Base-by-base conservation (phyloP, 192 early-diverging fungal genomes). In the Mortierella alpina region DNA sequence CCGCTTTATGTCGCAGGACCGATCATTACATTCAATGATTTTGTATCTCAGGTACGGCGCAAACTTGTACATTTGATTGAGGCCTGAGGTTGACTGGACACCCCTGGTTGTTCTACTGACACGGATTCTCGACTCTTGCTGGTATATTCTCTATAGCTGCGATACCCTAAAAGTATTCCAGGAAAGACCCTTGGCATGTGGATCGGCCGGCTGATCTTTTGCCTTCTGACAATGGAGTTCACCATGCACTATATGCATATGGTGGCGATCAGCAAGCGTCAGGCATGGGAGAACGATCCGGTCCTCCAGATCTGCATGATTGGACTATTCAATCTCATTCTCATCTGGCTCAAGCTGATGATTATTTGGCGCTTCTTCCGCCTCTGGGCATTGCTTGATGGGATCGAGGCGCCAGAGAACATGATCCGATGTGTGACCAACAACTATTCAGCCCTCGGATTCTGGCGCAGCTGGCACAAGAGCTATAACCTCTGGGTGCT, bases 281-380 rank as follows among this genome's bases (percentile, higher is more conserved):
- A 86, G 49, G 96, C 94, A 7, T 99, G 95, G 95, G 91, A 88
- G 22, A 90, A 90, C n/a, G 90, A 91, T 58, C 79, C 91, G 1
- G 89, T 92, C 3, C 88, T 94, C 22, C 89, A 99, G 82, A 91
- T 98, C 60, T 91, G 90, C 45, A 87, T 94, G 86, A 86, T 99
- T 57, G 96, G 96, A 10, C 95, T 93, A 68, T 94, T 95, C 84
- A 94, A 95, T 81, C 83, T 99, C 44, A 88, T 92, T 54, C 87
- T 95, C 59, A 96, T 99, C 63, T 99, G 97, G 97, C 88, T 99
- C 46, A 76, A 94, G 90, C 82, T 99, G 15, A 84, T 97, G 68
- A 92, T 99, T 44, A 97, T 96, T 59, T 99, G 98, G 98, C 88
- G 98, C 46, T 98, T 97, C 84, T 98, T 97, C 82, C 88, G 98